Conservation (phyloP, 768 basidiomycete genomes). For the Tephrocybe rancida region DNA sequence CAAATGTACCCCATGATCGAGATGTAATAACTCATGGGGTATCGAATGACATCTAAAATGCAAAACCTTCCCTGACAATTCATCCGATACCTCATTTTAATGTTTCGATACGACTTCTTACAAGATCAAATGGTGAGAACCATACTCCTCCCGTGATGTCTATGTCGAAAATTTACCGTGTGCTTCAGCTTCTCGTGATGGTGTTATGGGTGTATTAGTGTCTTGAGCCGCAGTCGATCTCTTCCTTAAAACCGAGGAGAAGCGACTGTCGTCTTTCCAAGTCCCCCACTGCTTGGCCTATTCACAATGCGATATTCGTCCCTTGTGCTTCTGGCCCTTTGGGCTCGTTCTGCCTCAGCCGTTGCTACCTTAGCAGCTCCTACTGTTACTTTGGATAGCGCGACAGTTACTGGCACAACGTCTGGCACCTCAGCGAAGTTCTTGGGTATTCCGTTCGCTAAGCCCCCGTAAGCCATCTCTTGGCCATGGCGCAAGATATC, state of each 20-base stretch:
- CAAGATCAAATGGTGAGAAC: slow-evolving; percentile 6
- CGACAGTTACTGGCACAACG: slow-evolving; percentile 41
- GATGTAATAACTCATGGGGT: neutral
- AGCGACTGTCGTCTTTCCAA: neutral
- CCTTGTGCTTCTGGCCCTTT: slow-evolving; percentile 7
- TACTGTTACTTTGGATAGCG: slow-evolving; percentile 42
- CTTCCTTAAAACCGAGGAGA: neutral
- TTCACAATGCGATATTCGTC: slow-evolving; percentile 1
- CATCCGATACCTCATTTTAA: neutral
- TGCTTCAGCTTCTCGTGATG: slow-evolving; percentile 5
- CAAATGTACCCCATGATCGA: neutral
- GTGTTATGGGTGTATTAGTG: neutral
- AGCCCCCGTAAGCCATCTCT: slow-evolving; percentile 43
- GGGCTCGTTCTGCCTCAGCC: slow-evolving; percentile 3
- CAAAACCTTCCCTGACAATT: neutral
- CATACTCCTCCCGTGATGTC: slow-evolving; percentile 6
- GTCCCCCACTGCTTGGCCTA: neutral
- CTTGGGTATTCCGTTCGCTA: slow-evolving; percentile 52
- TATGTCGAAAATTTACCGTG: neutral
- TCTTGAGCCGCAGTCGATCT: too few species aligned
- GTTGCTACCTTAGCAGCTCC: slow-evolving; percentile 19
- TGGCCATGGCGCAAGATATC: neutral
- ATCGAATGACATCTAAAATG: neutral
- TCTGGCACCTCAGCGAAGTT: slow-evolving; percentile 38
- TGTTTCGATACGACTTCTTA: neutral